These are phyloP conservation scores for Pseudevernia furfuracea DNA, from an alignment of 495 filamentous ascomycete genomes.

Conservation along the genomic window DNA sequence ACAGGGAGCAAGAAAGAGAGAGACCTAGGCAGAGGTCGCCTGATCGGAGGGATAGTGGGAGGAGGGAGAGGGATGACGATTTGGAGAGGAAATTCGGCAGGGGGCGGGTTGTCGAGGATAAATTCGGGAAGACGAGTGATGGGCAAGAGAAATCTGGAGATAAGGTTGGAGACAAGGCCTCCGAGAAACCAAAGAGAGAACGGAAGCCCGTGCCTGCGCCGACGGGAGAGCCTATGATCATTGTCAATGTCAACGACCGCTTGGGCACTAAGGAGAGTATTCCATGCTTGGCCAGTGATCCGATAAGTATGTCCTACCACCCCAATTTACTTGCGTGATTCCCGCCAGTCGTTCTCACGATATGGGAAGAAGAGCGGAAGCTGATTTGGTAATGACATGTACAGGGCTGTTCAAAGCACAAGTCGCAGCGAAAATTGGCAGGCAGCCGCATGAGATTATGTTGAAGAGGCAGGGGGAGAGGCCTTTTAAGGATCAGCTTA, in stretches of 20 bases:
- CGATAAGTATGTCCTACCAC: slow-evolving; percentile 45
- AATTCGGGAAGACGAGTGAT: slow-evolving; percentile 2
- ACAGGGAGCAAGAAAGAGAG: slow-evolving; percentile 37
- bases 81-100: slow-evolving; percentile 17
- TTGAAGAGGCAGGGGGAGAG: slow-evolving; percentile 85
- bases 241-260: slow-evolving; percentile 86
- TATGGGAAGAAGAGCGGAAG: not conserved
- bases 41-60: slow-evolving; percentile 21
- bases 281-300: slow-evolving; percentile 74
- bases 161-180: slow-evolving; percentile 26
- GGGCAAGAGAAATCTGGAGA: not conserved
- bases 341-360: not conserved
- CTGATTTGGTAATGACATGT: not conserved
- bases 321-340: not conserved
- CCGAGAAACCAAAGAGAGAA: slow-evolving; percentile 34
- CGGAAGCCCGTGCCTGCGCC: slow-evolving; percentile 31
- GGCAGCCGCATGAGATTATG: slow-evolving; percentile 82
- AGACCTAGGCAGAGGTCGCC: slow-evolving; percentile 25
- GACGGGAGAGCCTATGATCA: slow-evolving; percentile 69
- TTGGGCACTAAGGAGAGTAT: slow-evolving; percentile 85
- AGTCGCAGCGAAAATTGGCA: slow-evolving; percentile 78
- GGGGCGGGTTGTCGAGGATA: not conserved
- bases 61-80: slow-evolving; percentile 11
- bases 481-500: slow-evolving; percentile 84
- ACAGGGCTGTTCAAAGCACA: slow-evolving; percentile 74